Evolutionary conservation across 148 eudicot genomes (phyloP).

Genomic region (Camellia japonica): DNA sequence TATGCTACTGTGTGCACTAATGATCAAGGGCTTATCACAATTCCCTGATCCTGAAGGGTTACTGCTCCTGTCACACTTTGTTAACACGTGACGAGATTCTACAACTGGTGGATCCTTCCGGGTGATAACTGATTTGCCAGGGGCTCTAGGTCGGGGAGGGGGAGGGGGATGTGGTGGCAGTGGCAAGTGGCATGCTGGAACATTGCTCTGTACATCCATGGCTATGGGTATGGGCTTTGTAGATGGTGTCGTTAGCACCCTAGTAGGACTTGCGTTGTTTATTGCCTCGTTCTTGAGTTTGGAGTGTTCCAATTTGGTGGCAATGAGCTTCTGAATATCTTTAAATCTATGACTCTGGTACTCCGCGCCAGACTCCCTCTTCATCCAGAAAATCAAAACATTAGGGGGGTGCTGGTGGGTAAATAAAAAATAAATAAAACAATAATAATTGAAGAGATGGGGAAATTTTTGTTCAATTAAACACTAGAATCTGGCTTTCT

Average conservation of each 20-base stretch:
- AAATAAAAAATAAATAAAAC: not conserved
- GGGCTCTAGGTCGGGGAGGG: slow-evolving; percentile 7
- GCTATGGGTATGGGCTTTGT: not conserved
- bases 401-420: not conserved
- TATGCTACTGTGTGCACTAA: slow-evolving; percentile 23
- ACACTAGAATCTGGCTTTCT: too few species aligned
- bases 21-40: slow-evolving; percentile 13
- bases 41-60: slow-evolving; percentile 4
- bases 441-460: not conserved
- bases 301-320: slow-evolving; percentile 17
- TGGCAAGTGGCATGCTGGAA: slow-evolving; percentile 3
- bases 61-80: not conserved
- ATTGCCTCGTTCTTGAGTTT: slow-evolving; percentile 6
- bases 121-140: slow-evolving; percentile 7
- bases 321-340: slow-evolving; percentile 29
- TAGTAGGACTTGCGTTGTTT: slow-evolving; percentile 4
- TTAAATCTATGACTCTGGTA: slow-evolving; percentile 16
- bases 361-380: not conserved
- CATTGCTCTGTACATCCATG: slow-evolving; percentile 6
- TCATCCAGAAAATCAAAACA: not conserved
- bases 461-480: too few species aligned
- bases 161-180: slow-evolving; percentile 24
- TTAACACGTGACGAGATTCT: not conserved
- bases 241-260: not conserved
- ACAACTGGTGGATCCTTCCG: slow-evolving; percentile 11